Evolutionary conservation across 176 grass and related monocot genomes (phyloP), one percentile per base, ranked within the genome.

Genomic region (Urochloa ruziziensis): DNA sequence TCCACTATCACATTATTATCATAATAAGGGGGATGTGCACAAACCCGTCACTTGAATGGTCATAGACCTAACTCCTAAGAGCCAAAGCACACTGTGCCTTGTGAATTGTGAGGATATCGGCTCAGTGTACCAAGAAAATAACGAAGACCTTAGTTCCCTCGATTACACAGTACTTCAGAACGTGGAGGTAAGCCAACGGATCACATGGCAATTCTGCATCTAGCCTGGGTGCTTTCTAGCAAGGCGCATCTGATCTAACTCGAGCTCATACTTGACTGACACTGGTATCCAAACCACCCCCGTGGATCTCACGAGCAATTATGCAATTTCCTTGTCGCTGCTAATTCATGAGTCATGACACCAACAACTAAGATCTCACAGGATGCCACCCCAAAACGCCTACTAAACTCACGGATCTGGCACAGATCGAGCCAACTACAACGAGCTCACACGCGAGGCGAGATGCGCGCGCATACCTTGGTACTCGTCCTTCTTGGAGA

Each of bases 401-500:
- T 23, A 27, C 65, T 73, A 79, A 82, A 78, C 83, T 73, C 47
- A 79, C 21, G 56, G 90, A 89, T 86, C 83, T 82, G 40, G 3
- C 7, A 24, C 48, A 53, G 66, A 91, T 80, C 47, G 10, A 67
- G 54, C 10, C 0, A 33, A 82, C 14, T 19, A 56, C 5, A 80
- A 18, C 43, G 35, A 83, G 18, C 1, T 47, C 23, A 46, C 30
- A 21, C 2, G 8, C 17, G n/a, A 73, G 17, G 47, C 14, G 28
- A 63, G 43, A 49, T 54, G 32, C 34, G 34, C 33, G 48, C 0
- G 49, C 17, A 30, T 94, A 99, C 97, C 97, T 86, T 89, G 56
- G 67, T 96, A 99, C 2, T 99, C 97, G 2, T 85, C 89, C 80
- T 96, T 99, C 18, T 67, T 78, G 51, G 97, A 92, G 51, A 87